These are phyloP conservation scores for Phylloporus rhodoxanthus DNA, from an alignment of 768 basidiomycete genomes.

Conservation along the genomic window DNA sequence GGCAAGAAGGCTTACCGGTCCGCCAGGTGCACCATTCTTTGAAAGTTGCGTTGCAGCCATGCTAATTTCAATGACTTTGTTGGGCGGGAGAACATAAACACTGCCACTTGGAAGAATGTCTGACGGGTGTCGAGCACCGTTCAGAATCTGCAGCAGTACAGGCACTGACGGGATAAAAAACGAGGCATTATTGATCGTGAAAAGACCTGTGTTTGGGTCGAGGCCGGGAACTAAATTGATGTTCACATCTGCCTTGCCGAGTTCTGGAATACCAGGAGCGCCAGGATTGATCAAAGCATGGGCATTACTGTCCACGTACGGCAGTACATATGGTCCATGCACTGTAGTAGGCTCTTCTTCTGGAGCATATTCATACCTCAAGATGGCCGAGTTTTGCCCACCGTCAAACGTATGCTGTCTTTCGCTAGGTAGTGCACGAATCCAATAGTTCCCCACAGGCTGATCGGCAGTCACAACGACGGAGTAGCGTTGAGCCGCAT, in stretches of 20 bases:
- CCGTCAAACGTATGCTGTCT: slow-evolving; percentile 29
- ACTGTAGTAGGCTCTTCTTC: slow-evolving; percentile 29
- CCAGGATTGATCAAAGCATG: slow-evolving; percentile 26
- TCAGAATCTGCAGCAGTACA: background rate
- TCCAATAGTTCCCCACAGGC: slow-evolving; percentile 36
- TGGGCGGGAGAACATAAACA: slow-evolving; percentile 35
- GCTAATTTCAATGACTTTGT: slow-evolving; percentile 42
- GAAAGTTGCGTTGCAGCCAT: slow-evolving; percentile 21
- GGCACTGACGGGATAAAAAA: background rate
- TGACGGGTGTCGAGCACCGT: background rate
- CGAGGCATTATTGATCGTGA: background rate
- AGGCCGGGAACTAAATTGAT: background rate
- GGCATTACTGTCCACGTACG: slow-evolving; percentile 32
- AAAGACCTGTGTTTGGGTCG: background rate
- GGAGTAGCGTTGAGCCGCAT: slow-evolving; percentile 48
- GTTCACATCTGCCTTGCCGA: background rate
- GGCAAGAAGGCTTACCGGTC: slow-evolving; percentile 5
- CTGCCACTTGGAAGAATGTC: slow-evolving; percentile 36
- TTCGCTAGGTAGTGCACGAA: slow-evolving; percentile 28
- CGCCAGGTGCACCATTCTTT: slow-evolving; percentile 7
- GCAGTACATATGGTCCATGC: slow-evolving; percentile 15
- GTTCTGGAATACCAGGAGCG: background rate
- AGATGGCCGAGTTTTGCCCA: slow-evolving; percentile 19
- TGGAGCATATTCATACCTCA: slow-evolving; percentile 36
- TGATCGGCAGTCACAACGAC: slow-evolving; percentile 34